phyloP scores from a whole-genome alignment of 2,329 filamentous ascomycete species.

The Aspergillus piperis region DNA sequence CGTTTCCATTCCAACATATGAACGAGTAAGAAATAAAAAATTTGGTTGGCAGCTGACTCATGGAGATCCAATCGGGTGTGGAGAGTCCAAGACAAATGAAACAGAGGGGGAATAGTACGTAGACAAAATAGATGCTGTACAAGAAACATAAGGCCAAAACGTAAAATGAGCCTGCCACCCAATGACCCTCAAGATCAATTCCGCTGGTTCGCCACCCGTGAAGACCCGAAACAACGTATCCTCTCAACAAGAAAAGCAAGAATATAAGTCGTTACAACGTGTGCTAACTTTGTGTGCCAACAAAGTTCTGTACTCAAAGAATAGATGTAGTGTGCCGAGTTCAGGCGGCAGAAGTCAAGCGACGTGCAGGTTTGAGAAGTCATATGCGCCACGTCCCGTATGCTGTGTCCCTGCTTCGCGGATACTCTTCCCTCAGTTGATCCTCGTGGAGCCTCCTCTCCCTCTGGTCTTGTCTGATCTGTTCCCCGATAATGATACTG shows the following conservation, averaged over 20 bases:
- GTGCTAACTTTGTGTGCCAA: not conserved
- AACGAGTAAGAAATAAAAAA: slow-evolving; percentile 4
- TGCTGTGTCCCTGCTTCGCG: slow-evolving; percentile 20
- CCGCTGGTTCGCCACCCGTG: slow-evolving; percentile 19
- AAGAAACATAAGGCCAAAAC: slow-evolving; percentile 9
- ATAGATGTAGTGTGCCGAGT: not conserved
- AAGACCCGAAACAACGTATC: slow-evolving; percentile 17
- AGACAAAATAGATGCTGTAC: slow-evolving; percentile 18
- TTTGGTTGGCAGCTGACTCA: slow-evolving; percentile 14
- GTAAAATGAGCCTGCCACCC: slow-evolving; percentile 4
- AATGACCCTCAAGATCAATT: slow-evolving; percentile 10
- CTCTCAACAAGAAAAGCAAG: slow-evolving; percentile 9
- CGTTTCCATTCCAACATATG: slow-evolving; percentile 7
- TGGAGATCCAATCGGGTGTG: slow-evolving; percentile 14
- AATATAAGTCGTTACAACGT: slow-evolving; percentile 18
- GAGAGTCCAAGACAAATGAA: slow-evolving; percentile 9
- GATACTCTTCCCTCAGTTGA: slow-evolving; percentile 4
- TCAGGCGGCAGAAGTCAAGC: slow-evolving; percentile 7
- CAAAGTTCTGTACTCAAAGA: slow-evolving; percentile 2
- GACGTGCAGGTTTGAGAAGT: slow-evolving; percentile 6
- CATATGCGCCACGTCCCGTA: slow-evolving; percentile 32
- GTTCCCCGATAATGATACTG: slow-evolving; percentile 51
- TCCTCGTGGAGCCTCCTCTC: slow-evolving; percentile 27
- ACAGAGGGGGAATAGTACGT: slow-evolving; percentile 20
- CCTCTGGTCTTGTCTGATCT: slow-evolving; percentile 45